phyloP scores from a whole-genome alignment of 208 protist genomes.

The Herpetomonas tarakana region DNA sequence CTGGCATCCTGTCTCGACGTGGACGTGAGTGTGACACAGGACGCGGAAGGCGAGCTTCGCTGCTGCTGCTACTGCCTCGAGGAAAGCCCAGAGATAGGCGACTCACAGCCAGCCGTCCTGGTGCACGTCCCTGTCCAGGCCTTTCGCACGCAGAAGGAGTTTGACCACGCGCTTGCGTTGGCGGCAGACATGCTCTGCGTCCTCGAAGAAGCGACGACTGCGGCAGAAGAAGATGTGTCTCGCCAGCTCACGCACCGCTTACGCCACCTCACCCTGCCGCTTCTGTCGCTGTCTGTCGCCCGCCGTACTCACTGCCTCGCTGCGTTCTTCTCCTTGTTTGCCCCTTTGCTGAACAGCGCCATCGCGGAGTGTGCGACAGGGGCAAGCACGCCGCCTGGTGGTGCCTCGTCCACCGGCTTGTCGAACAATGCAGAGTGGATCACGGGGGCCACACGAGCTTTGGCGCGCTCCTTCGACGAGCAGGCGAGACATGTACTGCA shows the following conservation, averaged over 20 bases:
- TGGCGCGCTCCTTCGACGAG: constrained; percentile 2
- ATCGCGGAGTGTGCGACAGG: background rate
- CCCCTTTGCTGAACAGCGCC: constrained; percentile 40
- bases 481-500: too few relatives aligned
- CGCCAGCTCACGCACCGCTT: constrained; percentile 17
- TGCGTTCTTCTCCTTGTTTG: constrained; percentile 54
- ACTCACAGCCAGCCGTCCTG: background rate
- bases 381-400: too few relatives aligned
- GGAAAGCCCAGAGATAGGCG: too few relatives aligned
- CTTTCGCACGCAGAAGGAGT: constrained; percentile 32
- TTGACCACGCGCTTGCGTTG: constrained; percentile 56
- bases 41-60: constrained; percentile 17
- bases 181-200: constrained; percentile 69
- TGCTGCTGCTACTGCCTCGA: too few relatives aligned
- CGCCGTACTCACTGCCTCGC: constrained; percentile 27
- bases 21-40: constrained; percentile 27
- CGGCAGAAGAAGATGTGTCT: background rate
- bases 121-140: constrained; percentile 32
- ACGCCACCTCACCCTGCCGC: constrained; percentile 30
- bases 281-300: constrained; percentile 46
- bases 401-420: too few relatives aligned
- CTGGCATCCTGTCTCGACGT: constrained; percentile 72
- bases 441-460: too few relatives aligned
- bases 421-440: too few relatives aligned
- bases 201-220: background rate